These are phyloP conservation scores for Aureobasidium sp. DNA, from an alignment of 2,329 filamentous ascomycete genomes.

Conservation along the genomic window DNA sequence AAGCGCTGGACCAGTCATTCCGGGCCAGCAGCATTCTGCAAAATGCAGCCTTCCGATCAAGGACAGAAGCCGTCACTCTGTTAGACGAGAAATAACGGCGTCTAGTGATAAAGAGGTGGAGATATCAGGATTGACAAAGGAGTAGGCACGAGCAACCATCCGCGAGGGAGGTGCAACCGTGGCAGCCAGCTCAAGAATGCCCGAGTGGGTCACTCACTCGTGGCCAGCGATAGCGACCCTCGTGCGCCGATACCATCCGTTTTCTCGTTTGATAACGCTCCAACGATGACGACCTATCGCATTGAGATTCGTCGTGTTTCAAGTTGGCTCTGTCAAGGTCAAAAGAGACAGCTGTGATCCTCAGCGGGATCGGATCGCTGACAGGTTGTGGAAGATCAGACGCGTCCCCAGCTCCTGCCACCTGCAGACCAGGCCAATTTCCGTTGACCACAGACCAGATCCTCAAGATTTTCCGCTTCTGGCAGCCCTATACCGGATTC, in stretches of 20 bases:
- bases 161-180: not conserved
- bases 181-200: not conserved
- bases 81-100: slow-evolving; percentile 9
- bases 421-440: slow-evolving; percentile 3
- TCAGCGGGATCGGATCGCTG: slow-evolving; percentile 5
- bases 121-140: slow-evolving; percentile 11
- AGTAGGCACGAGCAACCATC: slow-evolving; percentile 7
- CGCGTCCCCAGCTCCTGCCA: not conserved
- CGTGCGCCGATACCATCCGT: slow-evolving; percentile 7
- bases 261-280: slow-evolving; percentile 6
- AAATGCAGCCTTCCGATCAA: slow-evolving; percentile 5
- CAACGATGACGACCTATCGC: not conserved
- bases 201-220: not conserved
- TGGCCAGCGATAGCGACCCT: slow-evolving; percentile 7
- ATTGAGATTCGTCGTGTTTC: slow-evolving; percentile 5
- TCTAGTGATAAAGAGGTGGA: slow-evolving; percentile 9
- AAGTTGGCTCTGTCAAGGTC: not conserved
- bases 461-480: not conserved
- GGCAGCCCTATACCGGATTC: not conserved
- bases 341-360: slow-evolving; percentile 3
- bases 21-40: not conserved
- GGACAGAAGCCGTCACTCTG: not conserved
- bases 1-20: slow-evolving; percentile 6
- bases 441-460: not conserved
- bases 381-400: not conserved